Evolutionary conservation across 1,284 basidiomycete species (phyloP), one percentile per base, ranked within the genome.

Genomic region (Kwoniella shivajii): DNA sequence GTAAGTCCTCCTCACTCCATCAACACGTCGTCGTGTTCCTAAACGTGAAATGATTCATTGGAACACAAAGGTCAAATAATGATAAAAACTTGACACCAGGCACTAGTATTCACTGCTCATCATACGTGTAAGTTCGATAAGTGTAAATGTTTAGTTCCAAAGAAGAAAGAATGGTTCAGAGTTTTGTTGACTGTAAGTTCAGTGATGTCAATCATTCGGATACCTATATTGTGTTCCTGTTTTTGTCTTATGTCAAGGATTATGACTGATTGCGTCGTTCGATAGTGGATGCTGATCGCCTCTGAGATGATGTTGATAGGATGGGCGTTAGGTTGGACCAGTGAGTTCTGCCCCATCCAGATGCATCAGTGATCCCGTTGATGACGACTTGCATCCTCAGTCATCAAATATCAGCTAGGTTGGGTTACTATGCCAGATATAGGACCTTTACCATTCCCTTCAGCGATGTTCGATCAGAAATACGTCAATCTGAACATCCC

Each of bases 151-250:
- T 52, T 72, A 14, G 48, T 68, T 4, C 69, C 69, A 1, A 59
- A 56, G n/a, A 59, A 49, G 41, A 68, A 68, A 47, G 69, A 69
- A 14, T 72, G 69, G 69, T 69, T 69, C 36, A 36, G 68, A 26
- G 58, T 61, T 3, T 50, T 69, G 11, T 51, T 72, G 24, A 68
- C 65, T 1, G 68, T 70, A 22, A 49, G 64, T 59, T 37, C 18
- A 11, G 22, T 38, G 14, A 6, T 53, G 33, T 53, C 54, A 20
- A 16, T 50, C 13, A 33, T 18, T n/a, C n/a, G 14, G 31, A 27
- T 39, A 18, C n/a, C n/a, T 6, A 10, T 20, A 9, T 16, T 7
- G 31, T 33, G 26, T 14, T n/a, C 18, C 34, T 38, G 24, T 20
- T 14, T 37, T 44, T 37, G 26, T 18, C 37, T 22, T 34, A 44